Conservation (phyloP, 129 eudicot species). For the Helianthus annuus region HanXRQr2.0-SUNRISE NC_035435.2:155532940-155533439, state of each 20-base stretch:
- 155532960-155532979: conserved; percentile 62
- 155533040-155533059: conserved; percentile 64
- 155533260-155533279: conserved; percentile 59
- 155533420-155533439: neutral
- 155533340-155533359: conserved; percentile 48
- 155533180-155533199: conserved; percentile 20
- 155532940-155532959: conserved; percentile 73
- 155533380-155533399: conserved; percentile 12
- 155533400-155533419: no score
- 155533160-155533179: conserved; percentile 32
- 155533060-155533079: conserved; percentile 57
- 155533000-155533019: conserved; percentile 65
- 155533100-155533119: conserved; percentile 39
- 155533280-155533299: conserved; percentile 31
- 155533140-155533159: conserved; percentile 40
- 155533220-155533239: conserved; percentile 71
- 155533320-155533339: conserved; percentile 51
- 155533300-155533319: conserved; percentile 36
- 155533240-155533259: conserved; percentile 46
- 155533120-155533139: conserved; percentile 66
- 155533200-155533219: conserved; percentile 20
- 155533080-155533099: conserved; percentile 53
- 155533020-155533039: conserved; percentile 44
- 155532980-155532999: conserved; percentile 62
- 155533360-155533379: neutral